Conservation (phyloP, 306 rosid genomes). For the Glycyrrhiza uralensis region DNA sequence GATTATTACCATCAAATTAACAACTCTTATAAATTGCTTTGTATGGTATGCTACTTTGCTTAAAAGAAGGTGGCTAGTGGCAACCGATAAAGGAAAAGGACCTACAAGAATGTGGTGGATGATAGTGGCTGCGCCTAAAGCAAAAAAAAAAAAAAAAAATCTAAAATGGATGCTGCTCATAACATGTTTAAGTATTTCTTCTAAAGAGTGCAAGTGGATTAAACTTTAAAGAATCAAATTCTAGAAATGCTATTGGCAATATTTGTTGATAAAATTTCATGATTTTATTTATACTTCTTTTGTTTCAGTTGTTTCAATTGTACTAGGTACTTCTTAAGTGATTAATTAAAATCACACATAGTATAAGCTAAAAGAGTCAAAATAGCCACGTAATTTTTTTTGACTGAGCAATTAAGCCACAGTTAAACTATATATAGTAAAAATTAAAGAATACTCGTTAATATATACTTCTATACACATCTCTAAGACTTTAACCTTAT, state of each 20-base stretch:
- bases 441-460: too few species aligned
- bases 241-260: background rate
- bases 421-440: too few species aligned
- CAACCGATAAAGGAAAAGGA: slow-evolving; percentile 21
- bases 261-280: background rate
- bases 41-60: slow-evolving; percentile 29
- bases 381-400: too few species aligned
- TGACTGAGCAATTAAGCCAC: too few species aligned
- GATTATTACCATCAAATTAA: slow-evolving; percentile 8
- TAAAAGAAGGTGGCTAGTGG: slow-evolving; percentile 15
- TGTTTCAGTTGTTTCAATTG: background rate
- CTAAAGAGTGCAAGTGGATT: background rate
- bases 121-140: slow-evolving; percentile 3
- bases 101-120: slow-evolving; percentile 30
- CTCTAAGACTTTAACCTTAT: too few species aligned
- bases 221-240: background rate
- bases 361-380: too few species aligned
- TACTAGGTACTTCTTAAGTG: too few species aligned
- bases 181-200: background rate
- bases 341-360: too few species aligned
- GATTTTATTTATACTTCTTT: background rate
- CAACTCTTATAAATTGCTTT: slow-evolving; percentile 20
- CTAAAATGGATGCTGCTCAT: background rate
- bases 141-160: background rate
- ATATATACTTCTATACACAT: too few species aligned